phyloP scores from a whole-genome alignment of 192 early-diverging fungal species.

The Kickxella alabastrina region DNA sequence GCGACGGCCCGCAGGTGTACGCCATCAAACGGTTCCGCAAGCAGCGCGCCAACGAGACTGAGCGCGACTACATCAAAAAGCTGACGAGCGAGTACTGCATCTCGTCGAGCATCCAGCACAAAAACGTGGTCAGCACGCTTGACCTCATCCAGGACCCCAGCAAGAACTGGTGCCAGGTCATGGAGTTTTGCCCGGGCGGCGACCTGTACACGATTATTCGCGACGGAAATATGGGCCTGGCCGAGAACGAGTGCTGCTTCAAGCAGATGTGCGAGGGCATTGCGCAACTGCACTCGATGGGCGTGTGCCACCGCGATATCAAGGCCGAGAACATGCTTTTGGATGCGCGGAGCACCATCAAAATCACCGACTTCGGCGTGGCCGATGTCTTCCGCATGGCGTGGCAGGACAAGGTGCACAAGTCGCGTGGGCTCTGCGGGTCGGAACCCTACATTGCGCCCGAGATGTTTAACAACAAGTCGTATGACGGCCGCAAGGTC shows the following conservation, averaged over 20 bases:
- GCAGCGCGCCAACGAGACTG: conserved; percentile 75
- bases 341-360: conserved; percentile 73
- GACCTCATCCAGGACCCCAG: conserved; percentile 93
- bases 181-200: conserved; percentile 88
- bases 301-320: conserved; percentile 91
- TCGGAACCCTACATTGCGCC: conserved; percentile 97
- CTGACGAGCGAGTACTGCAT: conserved; percentile 94
- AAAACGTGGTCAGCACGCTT: conserved; percentile 89
- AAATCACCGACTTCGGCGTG: conserved; percentile 98
- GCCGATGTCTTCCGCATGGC: conserved; percentile 90
- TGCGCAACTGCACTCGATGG: conserved; percentile 86
- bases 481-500: conserved; percentile 85
- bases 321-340: conserved; percentile 87
- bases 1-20: conserved; percentile 60
- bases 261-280: conserved; percentile 88
- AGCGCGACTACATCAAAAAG: conserved; percentile 96
- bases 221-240: conserved; percentile 67
- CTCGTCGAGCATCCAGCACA: conserved; percentile 82
- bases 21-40: conserved; percentile 95
- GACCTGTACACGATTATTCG: conserved; percentile 83
- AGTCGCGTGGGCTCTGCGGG: conserved; percentile 87
- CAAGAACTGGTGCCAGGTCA: conserved; percentile 75
- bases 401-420: conserved; percentile 73
- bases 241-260: conserved; percentile 88
- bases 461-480: conserved; percentile 69